These are phyloP conservation scores for Candida neerlandica DNA, from an alignment of 1,139 yeast species.

Conservation along the genomic window DNA sequence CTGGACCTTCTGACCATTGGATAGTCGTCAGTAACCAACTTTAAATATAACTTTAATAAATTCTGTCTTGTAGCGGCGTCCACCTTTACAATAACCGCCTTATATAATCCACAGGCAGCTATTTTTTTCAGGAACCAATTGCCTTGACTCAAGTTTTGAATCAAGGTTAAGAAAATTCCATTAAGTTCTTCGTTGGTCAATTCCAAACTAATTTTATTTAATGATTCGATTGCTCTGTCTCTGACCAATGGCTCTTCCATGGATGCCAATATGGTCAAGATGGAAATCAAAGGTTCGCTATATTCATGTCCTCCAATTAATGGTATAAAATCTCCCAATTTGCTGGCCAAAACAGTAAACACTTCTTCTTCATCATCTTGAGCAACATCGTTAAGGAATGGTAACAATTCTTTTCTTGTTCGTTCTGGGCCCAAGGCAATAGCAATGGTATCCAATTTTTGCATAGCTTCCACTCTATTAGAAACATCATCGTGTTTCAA, in stretches of 20 bases:
- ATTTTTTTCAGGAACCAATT: slow-evolving; percentile 96
- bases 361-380: slow-evolving; percentile 99
- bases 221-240: slow-evolving; percentile 88
- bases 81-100: slow-evolving; percentile 67
- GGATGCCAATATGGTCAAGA: slow-evolving; percentile 85
- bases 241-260: slow-evolving; percentile 98
- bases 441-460: slow-evolving; percentile 90
- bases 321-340: slow-evolving; percentile 86
- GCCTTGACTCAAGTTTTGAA: slow-evolving; percentile 78
- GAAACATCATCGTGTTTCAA: slow-evolving; percentile 92
- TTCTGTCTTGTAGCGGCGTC: slow-evolving; percentile 57
- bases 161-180: slow-evolving; percentile 70
- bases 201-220: slow-evolving; percentile 68
- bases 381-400: slow-evolving; percentile 84
- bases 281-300: slow-evolving; percentile 77
- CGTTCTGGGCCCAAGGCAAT: slow-evolving; percentile 94
- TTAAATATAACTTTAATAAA: slow-evolving; percentile 66
- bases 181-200: slow-evolving; percentile 69
- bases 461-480: slow-evolving; percentile 93
- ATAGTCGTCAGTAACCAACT: slow-evolving; percentile 83
- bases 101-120: slow-evolving; percentile 88
- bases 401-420: slow-evolving; percentile 84
- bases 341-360: slow-evolving; percentile 88
- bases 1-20: slow-evolving; percentile 99
- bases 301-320: slow-evolving; percentile 81